These are phyloP conservation scores for Didymella lethalis DNA, from an alignment of 2,329 filamentous ascomycete species.

Conservation along the genomic window DNA sequence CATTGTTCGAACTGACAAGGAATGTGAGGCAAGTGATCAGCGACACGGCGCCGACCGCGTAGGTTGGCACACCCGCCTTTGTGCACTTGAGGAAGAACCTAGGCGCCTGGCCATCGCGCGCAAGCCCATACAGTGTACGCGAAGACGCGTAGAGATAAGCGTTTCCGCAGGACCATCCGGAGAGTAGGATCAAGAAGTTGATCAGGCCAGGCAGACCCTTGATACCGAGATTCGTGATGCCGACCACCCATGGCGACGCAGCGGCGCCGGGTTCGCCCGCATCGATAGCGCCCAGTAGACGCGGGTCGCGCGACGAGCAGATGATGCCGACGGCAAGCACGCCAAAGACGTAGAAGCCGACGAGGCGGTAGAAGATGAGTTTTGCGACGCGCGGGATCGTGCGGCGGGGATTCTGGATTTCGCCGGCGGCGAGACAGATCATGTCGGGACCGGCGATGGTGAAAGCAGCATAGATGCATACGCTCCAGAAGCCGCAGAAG, in stretches of 20 bases:
- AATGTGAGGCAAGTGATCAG: conserved; percentile 59
- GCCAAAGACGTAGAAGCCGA: conserved; percentile 67
- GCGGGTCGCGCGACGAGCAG: conserved; percentile 61
- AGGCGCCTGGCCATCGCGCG: conserved; percentile 72
- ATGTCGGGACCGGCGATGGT: conserved; percentile 59
- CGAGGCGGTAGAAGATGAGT: conserved; percentile 68
- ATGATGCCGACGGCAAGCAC: conserved; percentile 69
- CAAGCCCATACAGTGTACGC: conserved; percentile 62
- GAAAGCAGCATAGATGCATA: conserved; percentile 61
- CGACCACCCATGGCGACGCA: conserved; percentile 60
- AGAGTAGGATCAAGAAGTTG: conserved; percentile 73
- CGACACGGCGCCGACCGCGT: conserved; percentile 55
- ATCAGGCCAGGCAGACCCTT: conserved; percentile 69
- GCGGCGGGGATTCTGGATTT: conserved; percentile 65
- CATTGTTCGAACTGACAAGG: conserved; percentile 54
- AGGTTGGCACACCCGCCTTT: conserved; percentile 65
- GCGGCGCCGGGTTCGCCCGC: conserved; percentile 62
- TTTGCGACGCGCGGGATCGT: conserved; percentile 67
- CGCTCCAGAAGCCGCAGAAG: conserved; percentile 54
- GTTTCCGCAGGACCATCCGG: conserved; percentile 67
- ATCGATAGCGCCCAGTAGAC: conserved; percentile 52
- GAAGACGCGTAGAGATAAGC: conserved; percentile 62
- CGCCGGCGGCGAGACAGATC: conserved; percentile 58
- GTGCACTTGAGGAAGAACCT: conserved; percentile 66
- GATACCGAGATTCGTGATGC: conserved; percentile 60